These are phyloP conservation scores for Adansonia gregorii DNA, from an alignment of 441 rosid species.

Conservation along the genomic window DNA sequence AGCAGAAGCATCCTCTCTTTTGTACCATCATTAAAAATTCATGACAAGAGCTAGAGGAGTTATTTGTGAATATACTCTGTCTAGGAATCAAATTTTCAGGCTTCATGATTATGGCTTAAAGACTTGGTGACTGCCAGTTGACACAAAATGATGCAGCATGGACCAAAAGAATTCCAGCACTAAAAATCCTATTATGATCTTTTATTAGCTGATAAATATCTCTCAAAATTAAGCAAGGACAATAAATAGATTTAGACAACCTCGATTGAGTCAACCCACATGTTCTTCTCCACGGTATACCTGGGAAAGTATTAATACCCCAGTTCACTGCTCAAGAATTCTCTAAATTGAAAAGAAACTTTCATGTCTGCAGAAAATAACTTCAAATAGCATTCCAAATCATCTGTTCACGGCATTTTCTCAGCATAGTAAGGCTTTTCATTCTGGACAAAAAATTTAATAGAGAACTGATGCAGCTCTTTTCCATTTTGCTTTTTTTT, in stretches of 20 bases:
- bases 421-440: background rate
- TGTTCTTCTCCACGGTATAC: background rate
- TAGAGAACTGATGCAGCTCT: background rate
- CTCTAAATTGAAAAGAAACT: background rate
- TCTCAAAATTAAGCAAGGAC: background rate
- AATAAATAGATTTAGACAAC: background rate
- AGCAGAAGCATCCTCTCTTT: background rate
- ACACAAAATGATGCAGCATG: background rate
- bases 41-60: constrained; percentile 2
- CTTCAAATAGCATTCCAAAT: background rate
- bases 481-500: background rate
- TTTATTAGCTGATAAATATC: background rate
- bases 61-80: background rate
- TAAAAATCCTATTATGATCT: background rate
- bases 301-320: background rate
- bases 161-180: background rate
- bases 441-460: background rate
- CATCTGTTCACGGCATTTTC: background rate
- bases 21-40: background rate
- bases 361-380: background rate
- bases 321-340: background rate
- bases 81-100: background rate
- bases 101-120: constrained; percentile 4
- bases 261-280: background rate
- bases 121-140: background rate